Evolutionary conservation across 495 filamentous ascomycete species (phyloP).

Genomic region (Aspergillus wentii): DNA sequence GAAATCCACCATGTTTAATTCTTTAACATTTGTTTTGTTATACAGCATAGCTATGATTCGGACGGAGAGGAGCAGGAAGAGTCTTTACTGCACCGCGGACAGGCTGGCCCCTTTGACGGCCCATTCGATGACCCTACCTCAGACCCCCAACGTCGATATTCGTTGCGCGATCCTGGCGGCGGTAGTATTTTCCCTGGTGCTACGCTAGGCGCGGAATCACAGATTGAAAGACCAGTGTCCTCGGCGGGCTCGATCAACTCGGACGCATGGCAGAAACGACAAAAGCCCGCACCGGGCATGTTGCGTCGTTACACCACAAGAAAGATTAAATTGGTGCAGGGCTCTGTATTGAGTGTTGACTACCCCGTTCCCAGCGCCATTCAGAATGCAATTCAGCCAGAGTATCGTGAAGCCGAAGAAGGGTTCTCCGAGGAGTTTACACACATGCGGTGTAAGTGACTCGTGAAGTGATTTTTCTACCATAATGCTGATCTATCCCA

Average conservation of each 20-base stretch:
- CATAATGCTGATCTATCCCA: slow-evolving; percentile 16
- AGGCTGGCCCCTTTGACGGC: slow-evolving; percentile 50
- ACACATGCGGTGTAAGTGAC: slow-evolving; percentile 82
- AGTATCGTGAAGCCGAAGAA: slow-evolving; percentile 83
- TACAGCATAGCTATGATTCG: no score
- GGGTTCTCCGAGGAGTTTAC: slow-evolving; percentile 78
- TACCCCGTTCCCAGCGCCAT: slow-evolving; percentile 97
- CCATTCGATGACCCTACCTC: slow-evolving; percentile 66
- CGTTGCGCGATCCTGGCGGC: slow-evolving; percentile 29
- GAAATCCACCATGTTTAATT: no score
- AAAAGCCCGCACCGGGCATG: slow-evolving; percentile 59
- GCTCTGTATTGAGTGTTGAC: slow-evolving; percentile 91
- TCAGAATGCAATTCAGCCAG: slow-evolving; percentile 90
- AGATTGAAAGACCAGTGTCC: slow-evolving; percentile 28
- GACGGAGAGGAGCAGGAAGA: slow-evolving; percentile 24
- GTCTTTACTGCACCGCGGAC: slow-evolving; percentile 36
- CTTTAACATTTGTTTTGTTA: no score
- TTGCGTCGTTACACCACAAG: slow-evolving; percentile 87
- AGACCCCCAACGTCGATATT: slow-evolving; percentile 33
- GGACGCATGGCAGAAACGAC: slow-evolving; percentile 62
- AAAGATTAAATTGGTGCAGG: slow-evolving; percentile 94
- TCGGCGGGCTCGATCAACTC: slow-evolving; percentile 21
- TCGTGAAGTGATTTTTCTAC: no score
- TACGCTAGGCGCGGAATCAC: slow-evolving; percentile 50
- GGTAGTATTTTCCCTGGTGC: slow-evolving; percentile 39